phyloP scores from a whole-genome alignment of 495 filamentous ascomycete species.

The Bathelium albidoporum region DNA sequence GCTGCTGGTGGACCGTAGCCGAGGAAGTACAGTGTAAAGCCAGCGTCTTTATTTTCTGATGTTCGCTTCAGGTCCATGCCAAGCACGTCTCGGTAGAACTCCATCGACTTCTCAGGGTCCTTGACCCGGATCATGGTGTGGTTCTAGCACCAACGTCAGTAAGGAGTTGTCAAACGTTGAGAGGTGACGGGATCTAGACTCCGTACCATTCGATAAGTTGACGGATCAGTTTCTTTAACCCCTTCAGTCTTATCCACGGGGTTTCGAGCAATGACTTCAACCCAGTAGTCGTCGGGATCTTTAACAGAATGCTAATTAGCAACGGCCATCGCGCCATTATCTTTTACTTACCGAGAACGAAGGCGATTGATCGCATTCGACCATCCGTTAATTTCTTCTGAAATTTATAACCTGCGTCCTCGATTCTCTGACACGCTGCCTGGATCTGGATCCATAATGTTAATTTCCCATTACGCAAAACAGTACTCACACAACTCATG shows the following conservation, averaged over 20 bases:
- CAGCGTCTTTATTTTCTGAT: constrained; percentile 53
- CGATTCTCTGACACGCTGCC: constrained; percentile 75
- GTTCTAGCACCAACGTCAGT: constrained; percentile 38
- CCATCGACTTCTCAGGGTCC: constrained; percentile 67
- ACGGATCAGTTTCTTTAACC: constrained; percentile 43
- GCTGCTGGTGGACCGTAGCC: constrained; percentile 58
- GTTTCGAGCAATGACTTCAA: constrained; percentile 34
- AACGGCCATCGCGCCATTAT: neutral
- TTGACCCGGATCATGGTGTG: constrained; percentile 96
- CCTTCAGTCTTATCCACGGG: constrained; percentile 41
- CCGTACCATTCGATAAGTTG: constrained; percentile 43
- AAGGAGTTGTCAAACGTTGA: neutral
- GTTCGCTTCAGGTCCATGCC: constrained; percentile 77
- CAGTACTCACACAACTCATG: neutral
- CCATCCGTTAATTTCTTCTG: constrained; percentile 90
- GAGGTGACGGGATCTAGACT: constrained; percentile 17
- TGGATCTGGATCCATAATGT: constrained; percentile 30
- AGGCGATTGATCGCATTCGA: constrained; percentile 80
- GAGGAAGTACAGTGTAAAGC: constrained; percentile 89
- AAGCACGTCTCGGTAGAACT: constrained; percentile 83
- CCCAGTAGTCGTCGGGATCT: constrained; percentile 88
- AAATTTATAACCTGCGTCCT: constrained; percentile 82
- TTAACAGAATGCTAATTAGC: neutral
- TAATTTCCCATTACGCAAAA: neutral
- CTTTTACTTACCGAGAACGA: constrained; percentile 44